Evolutionary conservation across 225 moss, liverwort and hornwort species (phyloP), one percentile per base, ranked within the genome.

Genomic region (Physcomitrium patens): DNA sequence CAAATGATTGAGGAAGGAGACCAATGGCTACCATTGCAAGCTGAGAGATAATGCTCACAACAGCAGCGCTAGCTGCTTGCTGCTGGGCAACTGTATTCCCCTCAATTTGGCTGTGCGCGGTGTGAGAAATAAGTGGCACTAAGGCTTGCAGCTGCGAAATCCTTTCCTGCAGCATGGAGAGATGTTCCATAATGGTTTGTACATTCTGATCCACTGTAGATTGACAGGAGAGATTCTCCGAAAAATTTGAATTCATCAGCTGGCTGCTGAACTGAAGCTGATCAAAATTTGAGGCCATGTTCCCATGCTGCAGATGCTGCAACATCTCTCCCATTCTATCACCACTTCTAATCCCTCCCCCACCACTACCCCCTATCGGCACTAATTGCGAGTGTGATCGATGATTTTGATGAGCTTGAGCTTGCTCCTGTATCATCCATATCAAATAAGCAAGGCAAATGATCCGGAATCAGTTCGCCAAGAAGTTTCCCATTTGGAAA

Each of bases 101-200:
- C 3, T 83, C 71, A 1, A 80, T 76, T 22, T 81, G 81, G 24
- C 85, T 55, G 19, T 82, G 90, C 18, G 83, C 89, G 26, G 78
- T 87, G 67, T 86, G 86, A 3, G 85, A 62, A 60, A 94, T 82
- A 17, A 80, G 82, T 14, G 96, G 94, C 48, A 96, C 92, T 18
- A 94, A 86, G 14, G 90, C 86, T 80, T 94, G 96, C 28, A 96
- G 90, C 19, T 91, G 96, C 0, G 76, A 78, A 57, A 96, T 84
- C 15, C 89, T 89, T 50, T 96, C 91, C 71, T 96, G 94, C 15
- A 96, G 86, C 48, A 91, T 75, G 7, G 85, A 51, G 16, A 96
- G 86, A 16, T 82, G 89, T 15, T 79, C 78, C 89, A 94, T 87
- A 63, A 96, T 85, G 14, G 76, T 60, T 68, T 90, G 86, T 27